Conservation (phyloP, 345 rosid genomes). For the Ceriops decandra region DNA sequence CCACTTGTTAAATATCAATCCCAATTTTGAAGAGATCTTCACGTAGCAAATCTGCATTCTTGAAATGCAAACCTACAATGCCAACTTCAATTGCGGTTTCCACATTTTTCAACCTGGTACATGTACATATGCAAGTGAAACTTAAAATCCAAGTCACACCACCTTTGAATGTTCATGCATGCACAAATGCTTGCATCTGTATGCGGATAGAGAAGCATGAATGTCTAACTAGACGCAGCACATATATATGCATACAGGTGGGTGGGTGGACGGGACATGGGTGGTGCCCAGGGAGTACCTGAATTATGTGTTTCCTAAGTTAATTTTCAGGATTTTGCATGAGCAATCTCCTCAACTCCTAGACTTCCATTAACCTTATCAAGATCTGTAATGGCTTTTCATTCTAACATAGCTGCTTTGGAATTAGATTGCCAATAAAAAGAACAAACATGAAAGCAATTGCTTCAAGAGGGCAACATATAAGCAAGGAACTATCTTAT, state of each 20-base stretch:
- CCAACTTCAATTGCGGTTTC: constrained; percentile 74
- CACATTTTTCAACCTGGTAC: constrained; percentile 56
- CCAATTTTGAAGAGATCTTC: constrained; percentile 50
- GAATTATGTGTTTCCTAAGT: not conserved
- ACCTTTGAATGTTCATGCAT: not conserved
- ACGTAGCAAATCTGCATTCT: constrained; percentile 48
- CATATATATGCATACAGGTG: too few relatives aligned
- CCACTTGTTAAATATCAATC: constrained; percentile 30
- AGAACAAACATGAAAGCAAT: too few relatives aligned
- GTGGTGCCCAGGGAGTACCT: too few relatives aligned
- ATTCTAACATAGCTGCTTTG: too few relatives aligned
- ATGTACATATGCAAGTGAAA: not conserved
- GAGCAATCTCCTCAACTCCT: not conserved
- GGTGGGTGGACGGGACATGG: too few relatives aligned
- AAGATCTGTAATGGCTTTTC: too few relatives aligned
- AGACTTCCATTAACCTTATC: not conserved
- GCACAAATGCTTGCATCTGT: not conserved
- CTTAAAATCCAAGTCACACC: not conserved
- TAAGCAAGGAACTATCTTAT: too few relatives aligned
- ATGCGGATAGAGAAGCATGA: too few relatives aligned
- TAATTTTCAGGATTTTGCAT: not conserved
- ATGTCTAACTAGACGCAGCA: too few relatives aligned
- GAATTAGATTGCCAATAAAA: too few relatives aligned
- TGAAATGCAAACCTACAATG: constrained; percentile 61
- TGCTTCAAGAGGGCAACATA: too few relatives aligned